Evolutionary conservation across 352 stramenopile species (phyloP), one percentile per base, ranked within the genome.

Genomic region (Globisporangium uncinulatum): DNA sequence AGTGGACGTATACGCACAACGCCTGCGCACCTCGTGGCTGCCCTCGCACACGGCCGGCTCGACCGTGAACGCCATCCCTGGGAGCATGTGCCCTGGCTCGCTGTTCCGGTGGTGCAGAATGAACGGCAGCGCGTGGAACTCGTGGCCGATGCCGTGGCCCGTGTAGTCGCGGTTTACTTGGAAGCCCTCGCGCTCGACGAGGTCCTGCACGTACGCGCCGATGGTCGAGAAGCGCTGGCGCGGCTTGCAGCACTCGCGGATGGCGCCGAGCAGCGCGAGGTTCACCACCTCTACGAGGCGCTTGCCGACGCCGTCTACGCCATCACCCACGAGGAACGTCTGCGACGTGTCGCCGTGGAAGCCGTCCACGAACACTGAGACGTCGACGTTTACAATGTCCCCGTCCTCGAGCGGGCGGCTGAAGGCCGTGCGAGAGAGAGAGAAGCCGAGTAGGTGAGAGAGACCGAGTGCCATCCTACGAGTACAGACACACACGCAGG

Each of bases 341-440:
- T 94, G 89, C 66, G 95, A 99, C 52, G 98, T 99, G 71, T 99
- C 97, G 29, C 97, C 97, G 72, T 99, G 97, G 61, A 98, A 98
- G 9, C 95, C 96, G 53, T 94, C 75, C 4, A 98, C 47, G 57
- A 77, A 97, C 49, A 98, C 89, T 31, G 94, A 98, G 29, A 99
- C 83, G 79, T 99, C 96, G 57, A 99, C 96, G 73, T 96, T 98
- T 37, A 98, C 90, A 45, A 99, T 83, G 76, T 99, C 96, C 29
- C 96, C 96, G 58, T 97, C 83, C 53, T 86, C 44, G 11, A 99
- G 72, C 24, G 68, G 65, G 6, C 94, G 76, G 37, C 76, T 83
- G 41, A 17, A 57, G 20, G 34, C 34, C 7, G 34, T 8, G 34
- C 10, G 34, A 39, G 34, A 39, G 34, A 39, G 34, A 39, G 34